phyloP scores from a whole-genome alignment of 225 moss, liverwort and hornwort genomes.

The Climacium dendroides region DNA sequence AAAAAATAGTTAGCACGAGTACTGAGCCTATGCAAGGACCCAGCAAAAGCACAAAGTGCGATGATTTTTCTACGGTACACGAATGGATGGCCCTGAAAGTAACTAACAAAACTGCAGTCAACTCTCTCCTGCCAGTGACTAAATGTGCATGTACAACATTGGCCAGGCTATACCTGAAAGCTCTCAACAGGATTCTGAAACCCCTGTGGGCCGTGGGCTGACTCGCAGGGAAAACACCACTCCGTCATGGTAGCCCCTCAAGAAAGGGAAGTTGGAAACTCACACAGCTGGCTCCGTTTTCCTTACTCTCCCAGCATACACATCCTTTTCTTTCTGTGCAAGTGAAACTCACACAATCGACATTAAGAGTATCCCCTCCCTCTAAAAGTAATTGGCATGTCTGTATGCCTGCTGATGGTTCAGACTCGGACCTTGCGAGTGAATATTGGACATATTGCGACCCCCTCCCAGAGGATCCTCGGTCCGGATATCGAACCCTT shows the following conservation, averaged over 20 bases:
- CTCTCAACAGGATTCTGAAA: conserved; percentile 7
- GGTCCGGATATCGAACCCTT: conserved; percentile 33
- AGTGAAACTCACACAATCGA: conserved; percentile 17
- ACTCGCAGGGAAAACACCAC: conserved; percentile 4
- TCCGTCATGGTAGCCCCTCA: conserved; percentile 13
- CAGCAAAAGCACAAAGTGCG: not conserved
- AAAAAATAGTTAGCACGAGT: not conserved
- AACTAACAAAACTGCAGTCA: conserved; percentile 3
- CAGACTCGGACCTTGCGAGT: conserved; percentile 41
- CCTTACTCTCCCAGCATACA: conserved; percentile 2
- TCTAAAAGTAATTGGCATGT: conserved; percentile 29
- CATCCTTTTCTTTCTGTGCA: not conserved
- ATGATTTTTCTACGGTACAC: not conserved
- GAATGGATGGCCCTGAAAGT: not conserved
- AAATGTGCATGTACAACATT: not conserved
- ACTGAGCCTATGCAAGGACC: not conserved
- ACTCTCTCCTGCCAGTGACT: not conserved
- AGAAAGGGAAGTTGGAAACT: not conserved
- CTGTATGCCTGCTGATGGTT: conserved; percentile 32
- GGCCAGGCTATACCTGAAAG: conserved; percentile 28
- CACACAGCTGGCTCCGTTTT: not conserved
- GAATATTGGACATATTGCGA: conserved; percentile 17
- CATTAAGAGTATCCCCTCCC: not conserved
- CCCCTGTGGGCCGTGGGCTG: conserved; percentile 1
- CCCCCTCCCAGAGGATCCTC: conserved; percentile 30